phyloP scores from a whole-genome alignment of 352 stramenopile genomes.

The Globisporangium barbulae region DNA sequence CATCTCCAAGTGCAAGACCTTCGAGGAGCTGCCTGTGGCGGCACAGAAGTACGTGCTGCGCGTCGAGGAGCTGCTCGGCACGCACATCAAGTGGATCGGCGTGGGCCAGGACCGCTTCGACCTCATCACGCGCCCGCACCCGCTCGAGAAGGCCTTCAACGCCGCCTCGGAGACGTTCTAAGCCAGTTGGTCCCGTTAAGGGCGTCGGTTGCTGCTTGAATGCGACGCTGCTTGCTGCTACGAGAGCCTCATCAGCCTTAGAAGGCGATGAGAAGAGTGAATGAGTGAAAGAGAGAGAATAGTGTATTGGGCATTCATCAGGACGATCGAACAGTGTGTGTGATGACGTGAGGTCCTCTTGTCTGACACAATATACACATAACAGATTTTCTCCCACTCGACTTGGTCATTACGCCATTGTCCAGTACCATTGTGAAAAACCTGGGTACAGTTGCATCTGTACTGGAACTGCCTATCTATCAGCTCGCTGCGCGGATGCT shows the following conservation, averaged over 20 bases:
- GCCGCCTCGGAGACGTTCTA: constrained; percentile 15
- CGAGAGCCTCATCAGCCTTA: no score
- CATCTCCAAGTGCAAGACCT: constrained; percentile 95
- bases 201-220: not conserved
- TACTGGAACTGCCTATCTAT: not conserved
- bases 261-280: not conserved
- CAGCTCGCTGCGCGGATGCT: not conserved
- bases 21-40: constrained; percentile 94
- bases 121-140: constrained; percentile 88
- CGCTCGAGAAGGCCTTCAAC: constrained; percentile 67
- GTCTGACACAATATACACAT: constrained; percentile 3
- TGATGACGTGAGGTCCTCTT: not conserved
- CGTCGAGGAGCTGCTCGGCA: constrained; percentile 95
- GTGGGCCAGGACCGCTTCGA: constrained; percentile 95
- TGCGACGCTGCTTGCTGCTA: no score
- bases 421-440: no score
- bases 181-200: not conserved
- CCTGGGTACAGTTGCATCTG: no score
- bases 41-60: constrained; percentile 96
- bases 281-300: not conserved
- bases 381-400: no score
- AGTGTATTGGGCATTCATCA: not conserved
- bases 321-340: not conserved
- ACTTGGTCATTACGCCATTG: no score
- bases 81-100: constrained; percentile 98